phyloP scores from a whole-genome alignment of 306 rosid species.

The Cucurbita maxima region DNA sequence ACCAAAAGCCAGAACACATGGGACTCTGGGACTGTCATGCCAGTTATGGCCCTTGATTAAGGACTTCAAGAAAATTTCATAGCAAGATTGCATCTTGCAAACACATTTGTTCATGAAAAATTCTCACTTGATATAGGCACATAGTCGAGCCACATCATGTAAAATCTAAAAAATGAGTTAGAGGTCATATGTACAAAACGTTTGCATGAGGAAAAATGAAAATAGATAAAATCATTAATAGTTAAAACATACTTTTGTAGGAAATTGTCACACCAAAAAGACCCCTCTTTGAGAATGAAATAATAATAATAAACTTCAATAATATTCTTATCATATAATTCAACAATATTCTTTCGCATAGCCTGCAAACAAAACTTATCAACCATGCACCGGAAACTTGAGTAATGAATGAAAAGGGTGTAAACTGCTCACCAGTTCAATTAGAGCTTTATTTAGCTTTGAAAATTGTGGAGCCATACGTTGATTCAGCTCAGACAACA shows the following conservation, averaged over 20 bases:
- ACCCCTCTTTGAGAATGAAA: background rate
- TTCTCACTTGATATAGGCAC: background rate
- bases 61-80: background rate
- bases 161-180: background rate
- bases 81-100: background rate
- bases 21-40: background rate
- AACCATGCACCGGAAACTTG: background rate
- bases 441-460: constrained; percentile 72
- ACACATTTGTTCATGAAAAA: background rate
- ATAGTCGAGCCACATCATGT: background rate
- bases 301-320: background rate
- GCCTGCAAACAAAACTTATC: background rate
- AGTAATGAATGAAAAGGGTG: background rate
- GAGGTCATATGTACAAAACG: background rate
- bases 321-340: background rate
- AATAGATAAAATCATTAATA: background rate
- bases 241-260: background rate
- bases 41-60: background rate
- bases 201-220: background rate
- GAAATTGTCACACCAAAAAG: background rate
- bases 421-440: constrained; percentile 43
- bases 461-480: constrained; percentile 79
- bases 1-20: background rate
- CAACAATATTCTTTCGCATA: background rate
- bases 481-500: constrained; percentile 68